Evolutionary conservation across 2,329 filamentous ascomycete species (phyloP).

Genomic region (Herpotrichia juniperi): DNA sequence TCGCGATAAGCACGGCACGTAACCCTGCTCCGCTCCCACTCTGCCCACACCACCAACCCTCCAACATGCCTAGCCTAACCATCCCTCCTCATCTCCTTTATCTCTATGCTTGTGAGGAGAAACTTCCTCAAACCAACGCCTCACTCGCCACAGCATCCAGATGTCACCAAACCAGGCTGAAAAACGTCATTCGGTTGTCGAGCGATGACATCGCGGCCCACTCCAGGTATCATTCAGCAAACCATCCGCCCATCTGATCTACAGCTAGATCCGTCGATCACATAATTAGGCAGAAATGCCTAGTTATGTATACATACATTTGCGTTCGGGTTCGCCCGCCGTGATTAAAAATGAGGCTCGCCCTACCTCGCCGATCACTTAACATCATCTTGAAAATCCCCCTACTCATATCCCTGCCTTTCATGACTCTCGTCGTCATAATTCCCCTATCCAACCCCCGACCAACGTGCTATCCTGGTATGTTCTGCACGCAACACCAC

Average conservation of each 20-base stretch:
- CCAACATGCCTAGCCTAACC: not conserved
- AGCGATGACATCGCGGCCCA: too few relatives aligned
- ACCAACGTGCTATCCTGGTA: not conserved
- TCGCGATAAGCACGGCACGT: slow-evolving; percentile 10
- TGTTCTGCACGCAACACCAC: not conserved
- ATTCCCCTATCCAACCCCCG: not conserved
- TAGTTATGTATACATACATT: not conserved
- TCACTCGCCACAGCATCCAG: not conserved
- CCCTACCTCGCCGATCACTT: too few relatives aligned
- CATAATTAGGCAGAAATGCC: too few relatives aligned
- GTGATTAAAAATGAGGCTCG: not conserved
- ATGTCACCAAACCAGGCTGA: not conserved
- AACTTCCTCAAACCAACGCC: not conserved
- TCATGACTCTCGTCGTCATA: not conserved
- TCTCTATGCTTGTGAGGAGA: not conserved
- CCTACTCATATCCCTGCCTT: not conserved
- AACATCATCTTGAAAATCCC: not conserved
- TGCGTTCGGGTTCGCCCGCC: not conserved
- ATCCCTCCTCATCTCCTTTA: not conserved
- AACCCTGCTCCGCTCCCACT: slow-evolving; percentile 1
- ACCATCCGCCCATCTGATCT: too few relatives aligned
- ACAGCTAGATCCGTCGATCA: too few relatives aligned
- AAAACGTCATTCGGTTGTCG: not conserved
- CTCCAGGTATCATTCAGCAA: too few relatives aligned
- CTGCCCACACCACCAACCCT: not conserved